Conservation (phyloP, 371 early-diverging fungal genomes). For the Entomophthora muscae region DNA sequence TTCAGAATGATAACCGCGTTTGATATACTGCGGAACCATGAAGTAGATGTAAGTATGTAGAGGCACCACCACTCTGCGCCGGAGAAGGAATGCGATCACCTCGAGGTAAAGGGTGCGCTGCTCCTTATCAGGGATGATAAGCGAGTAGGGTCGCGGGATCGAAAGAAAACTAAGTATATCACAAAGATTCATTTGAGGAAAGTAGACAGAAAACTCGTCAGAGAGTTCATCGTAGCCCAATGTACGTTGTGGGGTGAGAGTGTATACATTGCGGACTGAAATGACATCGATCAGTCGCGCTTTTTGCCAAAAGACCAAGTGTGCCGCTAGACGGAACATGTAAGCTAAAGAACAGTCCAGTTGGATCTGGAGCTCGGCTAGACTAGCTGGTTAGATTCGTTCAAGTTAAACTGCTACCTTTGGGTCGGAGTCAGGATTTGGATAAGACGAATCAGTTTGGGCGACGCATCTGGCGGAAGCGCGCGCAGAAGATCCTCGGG, state of each 20-base stretch:
- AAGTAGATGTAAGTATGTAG: conserved; percentile 64
- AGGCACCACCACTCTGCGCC: conserved; percentile 58
- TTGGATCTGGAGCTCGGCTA: conserved; percentile 59
- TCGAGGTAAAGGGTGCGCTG: conserved; percentile 52
- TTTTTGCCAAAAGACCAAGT: conserved; percentile 79
- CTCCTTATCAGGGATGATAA: conserved; percentile 43
- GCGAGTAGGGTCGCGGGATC: conserved; percentile 46
- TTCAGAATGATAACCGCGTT: conserved; percentile 21
- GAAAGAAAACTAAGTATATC: conserved; percentile 51
- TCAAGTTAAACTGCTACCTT: conserved; percentile 20
- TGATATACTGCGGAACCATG: conserved; percentile 34
- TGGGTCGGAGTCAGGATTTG: conserved; percentile 78
- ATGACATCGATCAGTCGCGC: conserved; percentile 76
- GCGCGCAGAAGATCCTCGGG: conserved; percentile 61
- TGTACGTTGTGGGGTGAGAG: conserved; percentile 30
- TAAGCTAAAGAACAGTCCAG: conserved; percentile 81
- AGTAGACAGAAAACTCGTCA: conserved; percentile 42
- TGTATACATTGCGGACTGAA: conserved; percentile 56
- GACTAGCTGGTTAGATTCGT: conserved; percentile 20
- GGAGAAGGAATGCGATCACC: conserved; percentile 57
- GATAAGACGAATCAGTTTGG: conserved; percentile 63
- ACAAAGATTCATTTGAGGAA: conserved; percentile 44
- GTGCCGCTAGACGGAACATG: conserved; percentile 70
- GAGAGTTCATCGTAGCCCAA: conserved; percentile 8
- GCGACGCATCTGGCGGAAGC: conserved; percentile 66